These are phyloP conservation scores for Stephania cephalantha DNA, from an alignment of 164 flowering plant species.

Conservation along the genomic window DNA sequence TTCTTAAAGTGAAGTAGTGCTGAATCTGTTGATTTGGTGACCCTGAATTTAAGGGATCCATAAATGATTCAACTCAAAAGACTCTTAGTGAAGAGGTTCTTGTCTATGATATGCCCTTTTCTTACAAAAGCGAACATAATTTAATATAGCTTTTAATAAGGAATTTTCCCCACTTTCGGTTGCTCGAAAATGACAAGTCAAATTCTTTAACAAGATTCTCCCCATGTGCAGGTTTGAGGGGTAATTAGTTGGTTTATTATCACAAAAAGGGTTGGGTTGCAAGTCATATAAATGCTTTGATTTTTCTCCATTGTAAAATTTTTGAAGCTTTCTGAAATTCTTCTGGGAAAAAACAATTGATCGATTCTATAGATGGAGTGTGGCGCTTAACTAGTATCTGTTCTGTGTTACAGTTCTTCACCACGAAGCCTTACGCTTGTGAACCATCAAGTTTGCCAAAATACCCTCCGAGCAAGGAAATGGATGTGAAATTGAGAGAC, in stretches of 20 bases:
- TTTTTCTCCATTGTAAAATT: neutral
- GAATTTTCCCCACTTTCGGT: neutral
- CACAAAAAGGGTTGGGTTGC: neutral
- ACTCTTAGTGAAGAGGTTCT: neutral
- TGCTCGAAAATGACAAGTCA: neutral
- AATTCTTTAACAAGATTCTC: neutral
- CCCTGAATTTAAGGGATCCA: neutral
- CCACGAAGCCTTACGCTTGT: conserved; percentile 69
- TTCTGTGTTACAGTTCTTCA: conserved; percentile 52
- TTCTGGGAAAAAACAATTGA: neutral
- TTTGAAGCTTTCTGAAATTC: neutral
- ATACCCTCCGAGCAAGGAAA: conserved; percentile 94
- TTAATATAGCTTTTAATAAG: neutral
- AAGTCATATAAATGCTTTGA: too few species aligned
- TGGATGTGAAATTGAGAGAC: conserved; percentile 83
- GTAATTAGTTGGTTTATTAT: too few species aligned
- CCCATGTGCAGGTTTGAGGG: too few species aligned
- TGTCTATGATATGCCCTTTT: neutral
- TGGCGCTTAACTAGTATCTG: neutral
- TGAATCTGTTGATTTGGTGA: neutral
- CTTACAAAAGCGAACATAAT: neutral
- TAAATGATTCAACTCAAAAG: neutral
- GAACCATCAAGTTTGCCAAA: conserved; percentile 85
- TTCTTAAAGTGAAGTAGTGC: neutral
- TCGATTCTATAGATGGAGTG: neutral